Base-by-base conservation (phyloP, 106 monocot species). In the Dioscorea alata region DNA sequence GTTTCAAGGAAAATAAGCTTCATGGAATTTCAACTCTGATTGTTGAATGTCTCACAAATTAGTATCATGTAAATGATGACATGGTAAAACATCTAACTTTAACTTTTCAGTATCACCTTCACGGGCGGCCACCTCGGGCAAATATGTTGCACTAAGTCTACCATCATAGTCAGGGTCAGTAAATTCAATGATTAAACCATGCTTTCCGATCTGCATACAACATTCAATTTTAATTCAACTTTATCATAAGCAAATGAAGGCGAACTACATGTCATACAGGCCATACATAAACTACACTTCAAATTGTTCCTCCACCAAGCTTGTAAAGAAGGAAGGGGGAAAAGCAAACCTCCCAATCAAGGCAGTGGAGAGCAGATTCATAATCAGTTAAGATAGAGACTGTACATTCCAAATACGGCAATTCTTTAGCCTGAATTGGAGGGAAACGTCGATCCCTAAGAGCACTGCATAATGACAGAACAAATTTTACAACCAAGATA, bases 161-260 rank as follows among this genome's bases (percentile, higher is more conserved):
- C 73, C 76, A 76, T 84, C 84, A 58, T 87, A 80, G 79, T 79
- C 74, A 75, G 97, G 92, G 85, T 92, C 89, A 60, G 79, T 87
- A 66, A 97, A 97, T 77, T 97, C 97, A 74, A 97, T 97, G 48
- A 97, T 97, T 61, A 89, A 73, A 8, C 92, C 97, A 89, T 97
- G 92, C 71, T 84, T 92, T 62, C 97, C 97, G 59, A 92, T 60
- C 97, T 97, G 80, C 59, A 75, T 34, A 7, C 34, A 34, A 34
- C 34, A n/a, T n/a, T n/a, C n/a, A n/a, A n/a, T n/a, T n/a, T n/a
- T n/a, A n/a, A 34, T 34, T 34, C 7, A 34, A 34, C 4, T 34
- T 34, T 34, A 34, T 34, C 34, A 34, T 34, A 4, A 34, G 34
- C 3, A 34, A 34, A 34, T 34, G 3, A 34, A 34, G 34, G 34